A percentile compares a stretch with the other conserved stretches of the same genome.
phyloP scores from a whole-genome alignment of 2,329 filamentous ascomycete genomes.

The Thelonectria olida region DNA sequence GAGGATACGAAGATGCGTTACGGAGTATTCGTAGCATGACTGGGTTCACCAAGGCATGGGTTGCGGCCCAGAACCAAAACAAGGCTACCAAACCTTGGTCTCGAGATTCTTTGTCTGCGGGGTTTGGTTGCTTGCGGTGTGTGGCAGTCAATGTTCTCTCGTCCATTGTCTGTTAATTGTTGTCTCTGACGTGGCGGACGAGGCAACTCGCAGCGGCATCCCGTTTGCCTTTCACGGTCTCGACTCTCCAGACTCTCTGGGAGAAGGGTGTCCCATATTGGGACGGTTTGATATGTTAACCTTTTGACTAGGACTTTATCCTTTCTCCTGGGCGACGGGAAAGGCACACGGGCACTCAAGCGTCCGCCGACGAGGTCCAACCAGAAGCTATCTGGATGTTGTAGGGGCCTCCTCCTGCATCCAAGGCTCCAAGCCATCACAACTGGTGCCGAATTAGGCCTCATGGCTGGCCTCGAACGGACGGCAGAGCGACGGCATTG shows the following conservation, averaged over 20 bases:
- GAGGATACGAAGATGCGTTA: too few species aligned
- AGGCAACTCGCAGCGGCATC: conserved; percentile 17
- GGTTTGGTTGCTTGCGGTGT: conserved; percentile 13
- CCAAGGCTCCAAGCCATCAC: conserved; percentile 35
- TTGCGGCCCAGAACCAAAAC: neutral
- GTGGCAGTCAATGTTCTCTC: conserved; percentile 10
- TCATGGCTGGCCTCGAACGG: conserved; percentile 34
- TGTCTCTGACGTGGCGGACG: conserved; percentile 34
- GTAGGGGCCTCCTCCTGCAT: conserved; percentile 16
- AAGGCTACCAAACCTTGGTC: conserved; percentile 21
- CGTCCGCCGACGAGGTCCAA: conserved; percentile 22
- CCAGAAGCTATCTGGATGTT: too few species aligned
- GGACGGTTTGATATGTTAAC: conserved; percentile 3
- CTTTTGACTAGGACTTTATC: conserved; percentile 10
- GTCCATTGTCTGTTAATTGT: neutral
- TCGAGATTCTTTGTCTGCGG: conserved; percentile 7
- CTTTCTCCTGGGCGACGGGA: conserved; percentile 24
- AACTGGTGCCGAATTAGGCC: conserved; percentile 28
- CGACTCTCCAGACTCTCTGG: neutral
- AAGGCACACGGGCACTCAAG: conserved; percentile 23
- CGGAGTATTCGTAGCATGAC: too few species aligned
- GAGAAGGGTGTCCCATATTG: conserved; percentile 16
- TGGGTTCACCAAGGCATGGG: conserved; percentile 4
- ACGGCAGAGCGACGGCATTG: conserved; percentile 29
- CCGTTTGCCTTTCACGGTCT: conserved; percentile 3